Evolutionary conservation across 1,284 basidiomycete genomes (phyloP).

Genomic region (Trametes polyzona): DNA sequence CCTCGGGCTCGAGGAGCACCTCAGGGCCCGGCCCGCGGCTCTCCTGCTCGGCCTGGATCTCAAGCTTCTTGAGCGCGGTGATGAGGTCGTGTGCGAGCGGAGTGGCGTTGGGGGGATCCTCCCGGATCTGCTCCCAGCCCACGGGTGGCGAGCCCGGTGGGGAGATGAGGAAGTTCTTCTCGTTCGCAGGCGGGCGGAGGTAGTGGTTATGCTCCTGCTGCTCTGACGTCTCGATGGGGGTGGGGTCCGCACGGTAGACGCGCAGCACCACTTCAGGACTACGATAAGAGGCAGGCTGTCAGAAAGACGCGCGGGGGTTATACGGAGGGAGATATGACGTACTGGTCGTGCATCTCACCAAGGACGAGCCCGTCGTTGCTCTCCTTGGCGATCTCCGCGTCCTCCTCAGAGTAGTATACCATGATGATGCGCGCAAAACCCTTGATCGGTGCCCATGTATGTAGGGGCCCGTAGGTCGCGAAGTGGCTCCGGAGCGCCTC

Average conservation of each 20-base stretch:
- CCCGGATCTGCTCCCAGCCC: constrained; percentile 92
- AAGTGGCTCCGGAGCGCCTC: constrained; percentile 74
- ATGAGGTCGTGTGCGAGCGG: constrained; percentile 93
- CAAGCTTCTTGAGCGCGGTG: constrained; percentile 67
- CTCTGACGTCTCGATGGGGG: constrained; percentile 53
- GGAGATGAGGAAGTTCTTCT: constrained; percentile 97
- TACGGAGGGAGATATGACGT: constrained; percentile 29
- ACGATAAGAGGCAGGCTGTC: constrained; percentile 6
- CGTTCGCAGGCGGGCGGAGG: constrained; percentile 77
- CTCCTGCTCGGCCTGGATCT: constrained; percentile 48
- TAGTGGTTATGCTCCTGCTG: constrained; percentile 50
- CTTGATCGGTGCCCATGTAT: constrained; percentile 87
- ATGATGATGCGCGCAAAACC: constrained; percentile 81
- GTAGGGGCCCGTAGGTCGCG: constrained; percentile 71
- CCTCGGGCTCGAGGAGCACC: constrained; percentile 65
- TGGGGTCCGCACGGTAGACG: constrained; percentile 81
- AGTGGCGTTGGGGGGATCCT: constrained; percentile 89
- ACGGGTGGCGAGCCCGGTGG: constrained; percentile 98
- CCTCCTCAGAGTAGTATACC: constrained; percentile 70
- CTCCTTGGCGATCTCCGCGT: constrained; percentile 68
- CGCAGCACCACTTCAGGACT: constrained; percentile 65
- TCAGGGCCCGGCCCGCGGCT: constrained; percentile 46
- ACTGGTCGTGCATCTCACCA: constrained; percentile 55
- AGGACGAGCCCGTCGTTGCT: constrained; percentile 65
- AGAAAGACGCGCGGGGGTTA: constrained; percentile 10